Percentiles rank a stretch among this genome's conserved stretches.
Evolutionary conservation across 306 rosid species (phyloP).

Genomic region (Casuarina glauca): DNA sequence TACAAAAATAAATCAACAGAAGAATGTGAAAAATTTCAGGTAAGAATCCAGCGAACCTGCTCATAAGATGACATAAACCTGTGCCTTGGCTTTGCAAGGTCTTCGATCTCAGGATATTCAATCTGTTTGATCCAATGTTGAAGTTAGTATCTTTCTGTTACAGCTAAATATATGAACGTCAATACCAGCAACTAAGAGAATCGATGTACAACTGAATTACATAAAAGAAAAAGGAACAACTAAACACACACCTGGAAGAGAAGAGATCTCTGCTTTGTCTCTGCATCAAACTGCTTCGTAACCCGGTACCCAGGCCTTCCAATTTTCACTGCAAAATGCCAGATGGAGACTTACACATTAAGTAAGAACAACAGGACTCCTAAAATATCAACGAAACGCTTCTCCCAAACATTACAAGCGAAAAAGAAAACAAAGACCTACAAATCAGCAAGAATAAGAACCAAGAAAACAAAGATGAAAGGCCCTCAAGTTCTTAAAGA

Average conservation of each 20-base stretch:
- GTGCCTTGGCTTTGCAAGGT: slow-evolving; percentile 84
- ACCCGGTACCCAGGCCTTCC: slow-evolving; percentile 96
- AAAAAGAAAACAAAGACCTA: neutral
- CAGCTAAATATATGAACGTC: neutral
- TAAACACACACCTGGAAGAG: slow-evolving; percentile 69
- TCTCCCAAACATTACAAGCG: neutral
- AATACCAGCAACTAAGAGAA: neutral
- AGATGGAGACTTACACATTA: neutral
- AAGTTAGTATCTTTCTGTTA: neutral
- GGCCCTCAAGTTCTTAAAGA: neutral
- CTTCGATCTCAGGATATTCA: slow-evolving; percentile 98
- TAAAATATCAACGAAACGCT: neutral
- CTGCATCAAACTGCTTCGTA: slow-evolving; percentile 88
- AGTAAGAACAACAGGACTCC: neutral
- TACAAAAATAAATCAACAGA: neutral
- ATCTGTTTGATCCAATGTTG: slow-evolving; percentile 48
- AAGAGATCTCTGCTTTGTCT: slow-evolving; percentile 91
- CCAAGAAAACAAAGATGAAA: neutral
- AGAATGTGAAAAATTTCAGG: neutral
- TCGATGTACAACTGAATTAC: neutral
- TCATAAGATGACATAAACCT: slow-evolving; percentile 97
- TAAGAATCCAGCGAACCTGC: slow-evolving; percentile 50
- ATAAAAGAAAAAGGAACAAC: neutral
- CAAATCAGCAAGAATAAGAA: neutral
- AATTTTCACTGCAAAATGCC: slow-evolving; percentile 68